phyloP scores from a whole-genome alignment of 345 rosid genomes.

The Capsella bursapastoris region DNA sequence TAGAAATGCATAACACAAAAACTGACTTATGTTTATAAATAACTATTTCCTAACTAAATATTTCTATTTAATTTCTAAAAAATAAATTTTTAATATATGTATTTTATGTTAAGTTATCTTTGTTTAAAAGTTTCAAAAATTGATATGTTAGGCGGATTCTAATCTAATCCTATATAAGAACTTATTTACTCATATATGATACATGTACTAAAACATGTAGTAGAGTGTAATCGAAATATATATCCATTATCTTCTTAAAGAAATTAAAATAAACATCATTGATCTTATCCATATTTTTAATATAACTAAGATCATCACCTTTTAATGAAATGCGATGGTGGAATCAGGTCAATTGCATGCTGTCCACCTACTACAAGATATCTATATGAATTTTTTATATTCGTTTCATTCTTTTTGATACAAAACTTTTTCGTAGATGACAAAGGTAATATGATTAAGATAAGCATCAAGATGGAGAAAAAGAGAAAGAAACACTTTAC shows the following conservation, averaged over 20 bases:
- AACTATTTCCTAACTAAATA: no score
- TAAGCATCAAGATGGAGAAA: slow-evolving; percentile 21
- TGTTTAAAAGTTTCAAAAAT: no score
- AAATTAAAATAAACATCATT: not conserved
- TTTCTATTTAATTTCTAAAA: no score
- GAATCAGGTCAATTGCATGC: slow-evolving; percentile 32
- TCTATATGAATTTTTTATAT: slow-evolving; percentile 13
- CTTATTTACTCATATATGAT: no score
- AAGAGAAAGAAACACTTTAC: slow-evolving; percentile 9
- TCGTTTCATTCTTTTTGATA: slow-evolving; percentile 5
- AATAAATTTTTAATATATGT: no score
- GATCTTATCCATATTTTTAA: not conserved
- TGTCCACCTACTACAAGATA: slow-evolving; percentile 38
- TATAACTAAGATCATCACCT: slow-evolving; percentile 8
- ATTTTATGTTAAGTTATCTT: no score
- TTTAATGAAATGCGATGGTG: slow-evolving; percentile 35
- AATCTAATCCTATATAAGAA: no score
- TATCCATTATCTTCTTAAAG: not conserved
- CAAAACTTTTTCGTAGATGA: slow-evolving; percentile 28
- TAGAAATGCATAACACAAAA: no score
- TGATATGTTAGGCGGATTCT: no score
- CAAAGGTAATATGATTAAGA: slow-evolving; percentile 35
- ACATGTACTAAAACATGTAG: no score
- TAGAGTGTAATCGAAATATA: not conserved
- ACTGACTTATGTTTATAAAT: no score